These are phyloP conservation scores for Colletotrichum sidae DNA, from an alignment of 2,329 filamentous ascomycete genomes.

Conservation along the genomic window DNA sequence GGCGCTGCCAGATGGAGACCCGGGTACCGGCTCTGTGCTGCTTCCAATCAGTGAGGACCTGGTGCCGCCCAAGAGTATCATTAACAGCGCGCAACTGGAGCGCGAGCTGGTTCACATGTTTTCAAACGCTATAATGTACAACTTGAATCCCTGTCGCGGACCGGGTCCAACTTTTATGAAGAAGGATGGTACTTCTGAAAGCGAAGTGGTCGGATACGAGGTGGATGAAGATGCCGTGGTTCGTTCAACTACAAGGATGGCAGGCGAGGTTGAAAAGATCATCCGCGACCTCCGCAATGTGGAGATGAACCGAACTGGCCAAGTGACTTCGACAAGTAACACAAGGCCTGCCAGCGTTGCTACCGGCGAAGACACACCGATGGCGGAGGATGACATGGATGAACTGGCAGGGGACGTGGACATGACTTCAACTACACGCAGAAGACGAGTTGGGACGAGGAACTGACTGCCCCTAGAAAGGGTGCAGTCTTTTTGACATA, in stretches of 20 bases:
- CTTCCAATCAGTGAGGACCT: constrained; percentile 81
- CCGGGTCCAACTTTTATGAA: constrained; percentile 72
- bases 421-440: constrained; percentile 47
- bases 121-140: constrained; percentile 98
- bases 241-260: constrained; percentile 90
- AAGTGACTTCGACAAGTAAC: constrained; percentile 45
- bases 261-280: constrained; percentile 83
- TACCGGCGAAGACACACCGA: constrained; percentile 54
- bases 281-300: constrained; percentile 81
- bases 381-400: constrained; percentile 60
- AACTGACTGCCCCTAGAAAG: constrained; percentile 42
- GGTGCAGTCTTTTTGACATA: neutral
- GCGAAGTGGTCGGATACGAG: constrained; percentile 69
- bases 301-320: constrained; percentile 66
- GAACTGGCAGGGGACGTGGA: constrained; percentile 58
- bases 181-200: constrained; percentile 46
- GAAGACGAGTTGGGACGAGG: constrained; percentile 50
- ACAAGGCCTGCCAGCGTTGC: constrained; percentile 51
- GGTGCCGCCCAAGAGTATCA: constrained; percentile 87
- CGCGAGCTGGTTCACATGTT: constrained; percentile 97
- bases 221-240: constrained; percentile 88
- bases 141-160: constrained; percentile 81
- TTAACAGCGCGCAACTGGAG: constrained; percentile 93
- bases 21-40: constrained; percentile 67
- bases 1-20: constrained; percentile 70